A percentile compares a stretch with the other conserved stretches of the same genome.
phyloP scores from a whole-genome alignment of 2,329 filamentous ascomycete species.

The Blastomyces percursus region DNA sequence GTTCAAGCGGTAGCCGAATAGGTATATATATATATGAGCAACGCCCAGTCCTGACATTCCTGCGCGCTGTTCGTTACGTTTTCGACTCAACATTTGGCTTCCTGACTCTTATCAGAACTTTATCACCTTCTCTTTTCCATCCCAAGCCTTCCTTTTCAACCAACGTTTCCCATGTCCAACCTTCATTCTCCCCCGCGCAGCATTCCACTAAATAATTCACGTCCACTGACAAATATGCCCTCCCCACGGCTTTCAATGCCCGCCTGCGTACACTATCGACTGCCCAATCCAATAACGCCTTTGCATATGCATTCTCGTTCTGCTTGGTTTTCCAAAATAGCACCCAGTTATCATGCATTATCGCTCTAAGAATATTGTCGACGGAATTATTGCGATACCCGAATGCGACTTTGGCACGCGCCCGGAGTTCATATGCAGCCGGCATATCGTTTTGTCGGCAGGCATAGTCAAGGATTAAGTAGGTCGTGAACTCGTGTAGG shows the following conservation, averaged over 20 bases:
- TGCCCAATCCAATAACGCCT: slow-evolving; percentile 70
- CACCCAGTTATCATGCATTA: slow-evolving; percentile 75
- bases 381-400: slow-evolving; percentile 56
- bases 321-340: slow-evolving; percentile 61
- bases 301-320: slow-evolving; percentile 68
- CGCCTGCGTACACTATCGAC: slow-evolving; percentile 62
- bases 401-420: slow-evolving; percentile 40
- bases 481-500: slow-evolving; percentile 65
- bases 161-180: slow-evolving; percentile 59
- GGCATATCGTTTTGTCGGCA: slow-evolving; percentile 68
- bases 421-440: slow-evolving; percentile 59
- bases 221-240: slow-evolving; percentile 66
- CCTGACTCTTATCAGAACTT: slow-evolving; percentile 57
- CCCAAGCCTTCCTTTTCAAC: slow-evolving; percentile 60
- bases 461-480: slow-evolving; percentile 76
- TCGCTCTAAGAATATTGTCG: slow-evolving; percentile 54
- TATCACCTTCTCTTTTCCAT: slow-evolving; percentile 66
- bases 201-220: slow-evolving; percentile 57
- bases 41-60: not conserved
- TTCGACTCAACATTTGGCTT: slow-evolving; percentile 4
- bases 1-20: not conserved
- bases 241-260: slow-evolving; percentile 75
- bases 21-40: not conserved
- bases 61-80: not conserved
- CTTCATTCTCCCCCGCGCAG: slow-evolving; percentile 30